phyloP scores from a whole-genome alignment of 768 basidiomycete genomes.

The Suillus tomentosus region DNA sequence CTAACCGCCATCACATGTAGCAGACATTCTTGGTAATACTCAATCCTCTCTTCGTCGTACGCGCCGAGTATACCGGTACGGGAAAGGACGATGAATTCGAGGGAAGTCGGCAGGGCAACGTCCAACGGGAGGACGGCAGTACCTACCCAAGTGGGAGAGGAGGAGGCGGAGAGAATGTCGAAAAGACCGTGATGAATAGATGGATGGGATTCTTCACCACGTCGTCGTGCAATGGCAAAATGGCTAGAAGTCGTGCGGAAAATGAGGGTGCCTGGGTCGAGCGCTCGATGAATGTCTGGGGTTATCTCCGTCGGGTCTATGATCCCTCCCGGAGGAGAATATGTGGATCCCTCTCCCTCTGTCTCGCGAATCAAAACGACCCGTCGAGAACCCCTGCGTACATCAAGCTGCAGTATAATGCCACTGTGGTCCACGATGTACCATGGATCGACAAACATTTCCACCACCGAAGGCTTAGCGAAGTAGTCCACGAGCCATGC shows the following conservation, averaged over 20 bases:
- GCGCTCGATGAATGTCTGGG: constrained; percentile 1
- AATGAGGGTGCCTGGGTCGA: constrained; percentile 23
- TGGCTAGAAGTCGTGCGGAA: constrained; percentile 24
- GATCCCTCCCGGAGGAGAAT: constrained; percentile 11
- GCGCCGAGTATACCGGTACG: constrained; percentile 13
- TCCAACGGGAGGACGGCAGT: constrained; percentile 22
- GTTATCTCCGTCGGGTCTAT: constrained; percentile 4
- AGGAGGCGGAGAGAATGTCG: constrained; percentile 12
- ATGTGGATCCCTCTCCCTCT: not conserved
- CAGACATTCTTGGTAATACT: constrained; percentile 19
- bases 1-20: constrained; percentile 27
- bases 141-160: constrained; percentile 12
- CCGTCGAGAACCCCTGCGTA: constrained; percentile 7
- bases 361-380: constrained; percentile 1
- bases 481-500: not conserved
- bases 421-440: constrained; percentile 18
- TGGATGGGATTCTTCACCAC: constrained; percentile 1
- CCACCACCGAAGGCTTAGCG: constrained; percentile 14
- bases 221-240: constrained; percentile 14
- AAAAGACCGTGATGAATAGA: constrained; percentile 17
- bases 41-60: constrained; percentile 9
- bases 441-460: constrained; percentile 22
- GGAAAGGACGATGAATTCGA: constrained; percentile 26
- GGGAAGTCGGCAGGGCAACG: constrained; percentile 9
- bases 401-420: constrained; percentile 18